These are phyloP conservation scores for Vicia villosa DNA, from an alignment of 306 rosid species.

Conservation along the genomic window DNA sequence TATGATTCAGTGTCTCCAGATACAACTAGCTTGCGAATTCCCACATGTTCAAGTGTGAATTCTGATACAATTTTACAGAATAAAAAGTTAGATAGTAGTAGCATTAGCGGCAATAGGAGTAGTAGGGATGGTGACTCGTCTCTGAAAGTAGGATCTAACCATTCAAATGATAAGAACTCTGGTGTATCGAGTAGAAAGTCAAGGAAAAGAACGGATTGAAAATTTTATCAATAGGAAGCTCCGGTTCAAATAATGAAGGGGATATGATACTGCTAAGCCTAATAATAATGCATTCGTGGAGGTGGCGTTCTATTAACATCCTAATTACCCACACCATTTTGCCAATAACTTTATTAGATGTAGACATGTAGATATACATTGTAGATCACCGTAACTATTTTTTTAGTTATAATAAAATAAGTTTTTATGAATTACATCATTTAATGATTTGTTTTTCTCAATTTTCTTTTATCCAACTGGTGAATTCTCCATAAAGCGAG, in stretches of 20 bases:
- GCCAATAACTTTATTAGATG: constrained; percentile 5
- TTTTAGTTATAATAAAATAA: background rate
- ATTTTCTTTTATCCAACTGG: background rate
- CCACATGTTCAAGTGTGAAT: constrained; percentile 16
- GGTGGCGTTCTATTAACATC: constrained; percentile 10
- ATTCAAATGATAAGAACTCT: constrained; percentile 47
- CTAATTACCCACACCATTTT: constrained; percentile 36
- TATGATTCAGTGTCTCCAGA: constrained; percentile 51
- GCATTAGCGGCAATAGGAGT: constrained; percentile 43
- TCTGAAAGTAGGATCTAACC: constrained; percentile 62
- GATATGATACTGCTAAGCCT: constrained; percentile 1
- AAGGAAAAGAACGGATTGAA: constrained; percentile 50
- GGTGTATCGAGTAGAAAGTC: constrained; percentile 52
- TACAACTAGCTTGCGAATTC: constrained; percentile 33
- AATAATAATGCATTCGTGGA: constrained; percentile 35
- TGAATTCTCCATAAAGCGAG: no score
- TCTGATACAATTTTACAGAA: constrained; percentile 55
- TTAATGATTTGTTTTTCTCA: background rate
- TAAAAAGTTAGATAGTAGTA: constrained; percentile 60
- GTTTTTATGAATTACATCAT: background rate
- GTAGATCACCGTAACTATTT: background rate
- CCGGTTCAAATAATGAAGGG: constrained; percentile 52
- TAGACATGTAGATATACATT: constrained; percentile 5
- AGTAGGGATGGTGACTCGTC: constrained; percentile 51
- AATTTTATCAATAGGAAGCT: constrained; percentile 40